These are phyloP conservation scores for Eucalyptus regnans DNA, from an alignment of 345 rosid species.

Conservation along the genomic window DNA sequence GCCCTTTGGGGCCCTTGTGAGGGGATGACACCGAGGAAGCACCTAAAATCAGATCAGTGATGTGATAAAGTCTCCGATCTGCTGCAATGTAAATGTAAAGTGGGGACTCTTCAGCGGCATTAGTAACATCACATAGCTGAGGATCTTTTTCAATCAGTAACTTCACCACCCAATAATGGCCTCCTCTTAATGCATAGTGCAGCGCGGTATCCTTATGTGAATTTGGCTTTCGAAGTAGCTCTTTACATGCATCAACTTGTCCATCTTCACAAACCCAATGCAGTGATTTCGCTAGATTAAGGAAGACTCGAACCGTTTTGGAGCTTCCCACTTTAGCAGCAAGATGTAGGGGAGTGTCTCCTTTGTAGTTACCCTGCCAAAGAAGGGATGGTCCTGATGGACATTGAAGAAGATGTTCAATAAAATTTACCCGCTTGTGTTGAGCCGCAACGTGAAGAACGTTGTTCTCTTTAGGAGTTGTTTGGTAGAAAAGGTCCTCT, in stretches of 20 bases:
- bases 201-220: neutral
- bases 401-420: neutral
- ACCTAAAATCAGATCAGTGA: neutral
- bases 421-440: neutral
- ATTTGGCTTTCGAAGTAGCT: neutral
- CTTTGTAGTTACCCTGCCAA: neutral
- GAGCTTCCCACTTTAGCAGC: neutral
- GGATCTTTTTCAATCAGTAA: neutral
- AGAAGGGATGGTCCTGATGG: neutral
- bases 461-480: neutral
- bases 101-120: neutral
- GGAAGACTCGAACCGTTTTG: neutral
- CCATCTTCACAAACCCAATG: neutral
- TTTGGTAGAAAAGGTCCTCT: neutral
- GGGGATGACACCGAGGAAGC: neutral
- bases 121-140: neutral
- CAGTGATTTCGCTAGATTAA: neutral
- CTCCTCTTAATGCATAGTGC: neutral
- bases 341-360: neutral
- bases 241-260: neutral
- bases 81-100: neutral
- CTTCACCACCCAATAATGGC: neutral
- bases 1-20: neutral
- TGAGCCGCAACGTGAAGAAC: neutral
- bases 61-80: accelerated